A percentile compares a stretch with the other conserved stretches of the same genome.
phyloP scores from a whole-genome alignment of 306 rosid genomes.

The Myrica gale region DNA sequence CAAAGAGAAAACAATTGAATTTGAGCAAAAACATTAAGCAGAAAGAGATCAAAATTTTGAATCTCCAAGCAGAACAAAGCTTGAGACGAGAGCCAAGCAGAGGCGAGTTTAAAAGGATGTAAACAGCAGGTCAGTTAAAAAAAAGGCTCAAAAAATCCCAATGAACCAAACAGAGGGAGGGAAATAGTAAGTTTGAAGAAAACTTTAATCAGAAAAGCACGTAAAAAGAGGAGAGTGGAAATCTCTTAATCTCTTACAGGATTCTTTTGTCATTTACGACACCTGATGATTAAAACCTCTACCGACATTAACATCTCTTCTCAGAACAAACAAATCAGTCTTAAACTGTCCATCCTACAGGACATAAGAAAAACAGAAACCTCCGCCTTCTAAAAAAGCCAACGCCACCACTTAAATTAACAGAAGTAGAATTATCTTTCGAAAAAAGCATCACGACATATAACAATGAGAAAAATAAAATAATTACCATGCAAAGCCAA shows the following conservation, averaged over 20 bases:
- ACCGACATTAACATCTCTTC: no score
- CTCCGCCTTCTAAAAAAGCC: no score
- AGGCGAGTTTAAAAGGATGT: not conserved
- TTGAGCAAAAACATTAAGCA: not conserved
- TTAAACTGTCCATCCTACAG: no score
- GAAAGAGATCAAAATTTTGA: not conserved
- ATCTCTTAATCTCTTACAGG: not conserved
- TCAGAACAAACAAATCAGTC: no score
- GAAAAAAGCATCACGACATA: no score
- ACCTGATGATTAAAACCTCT: not conserved
- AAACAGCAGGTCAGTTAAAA: conserved; percentile 9
- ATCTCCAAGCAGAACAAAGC: no score
- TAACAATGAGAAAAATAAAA: not conserved
- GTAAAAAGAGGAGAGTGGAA: not conserved
- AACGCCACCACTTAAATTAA: no score
- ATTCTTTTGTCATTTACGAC: not conserved
- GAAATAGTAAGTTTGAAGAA: not conserved
- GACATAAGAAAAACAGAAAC: no score
- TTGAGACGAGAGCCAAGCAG: not conserved
- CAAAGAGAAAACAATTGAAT: not conserved
- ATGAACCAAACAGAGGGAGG: not conserved
- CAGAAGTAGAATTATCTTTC: no score
- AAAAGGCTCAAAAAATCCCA: not conserved
- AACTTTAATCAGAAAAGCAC: not conserved
- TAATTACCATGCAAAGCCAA: no score